Conservation (phyloP, 176 grass and related monocot genomes). For the Areca catechu region DNA sequence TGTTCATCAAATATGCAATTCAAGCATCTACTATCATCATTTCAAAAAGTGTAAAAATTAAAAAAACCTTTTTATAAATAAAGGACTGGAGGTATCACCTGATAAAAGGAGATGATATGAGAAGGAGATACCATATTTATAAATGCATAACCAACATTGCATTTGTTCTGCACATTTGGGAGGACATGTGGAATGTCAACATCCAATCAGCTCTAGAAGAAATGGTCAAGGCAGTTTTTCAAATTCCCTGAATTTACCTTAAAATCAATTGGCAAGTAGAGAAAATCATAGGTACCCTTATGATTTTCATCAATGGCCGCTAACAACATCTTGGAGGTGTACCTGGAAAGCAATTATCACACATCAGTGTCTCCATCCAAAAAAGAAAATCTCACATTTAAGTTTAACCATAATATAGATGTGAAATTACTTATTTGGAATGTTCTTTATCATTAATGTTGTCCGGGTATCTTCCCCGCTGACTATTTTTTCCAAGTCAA, state of each 20-base stretch:
- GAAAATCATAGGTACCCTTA: constrained; percentile 40
- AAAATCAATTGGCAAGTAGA: constrained; percentile 50
- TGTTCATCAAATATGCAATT: no score
- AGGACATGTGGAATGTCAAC: constrained; percentile 3
- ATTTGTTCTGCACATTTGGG: constrained; percentile 40
- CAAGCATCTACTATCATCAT: not conserved
- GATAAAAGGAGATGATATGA: constrained; percentile 37
- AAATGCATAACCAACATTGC: constrained; percentile 58
- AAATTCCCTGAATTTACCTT: constrained; percentile 21
- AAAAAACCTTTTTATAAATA: not conserved
- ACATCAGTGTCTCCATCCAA: not conserved
- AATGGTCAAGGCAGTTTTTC: not conserved
- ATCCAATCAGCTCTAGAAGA: constrained; percentile 2
- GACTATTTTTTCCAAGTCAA: constrained; percentile 48
- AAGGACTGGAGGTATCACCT: constrained; percentile 15
- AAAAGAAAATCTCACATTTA: not conserved
- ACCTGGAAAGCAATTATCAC: constrained; percentile 23
- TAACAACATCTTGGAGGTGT: constrained; percentile 37
- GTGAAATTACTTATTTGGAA: constrained; percentile 19
- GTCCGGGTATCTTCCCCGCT: constrained; percentile 35
- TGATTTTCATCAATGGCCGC: constrained; percentile 47
- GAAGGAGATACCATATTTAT: constrained; percentile 38
- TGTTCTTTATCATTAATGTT: constrained; percentile 54
- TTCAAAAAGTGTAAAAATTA: not conserved
- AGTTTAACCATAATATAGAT: not conserved